Base-by-base conservation (phyloP, 768 basidiomycete species). In the Pisolithus tinctorius region DNA sequence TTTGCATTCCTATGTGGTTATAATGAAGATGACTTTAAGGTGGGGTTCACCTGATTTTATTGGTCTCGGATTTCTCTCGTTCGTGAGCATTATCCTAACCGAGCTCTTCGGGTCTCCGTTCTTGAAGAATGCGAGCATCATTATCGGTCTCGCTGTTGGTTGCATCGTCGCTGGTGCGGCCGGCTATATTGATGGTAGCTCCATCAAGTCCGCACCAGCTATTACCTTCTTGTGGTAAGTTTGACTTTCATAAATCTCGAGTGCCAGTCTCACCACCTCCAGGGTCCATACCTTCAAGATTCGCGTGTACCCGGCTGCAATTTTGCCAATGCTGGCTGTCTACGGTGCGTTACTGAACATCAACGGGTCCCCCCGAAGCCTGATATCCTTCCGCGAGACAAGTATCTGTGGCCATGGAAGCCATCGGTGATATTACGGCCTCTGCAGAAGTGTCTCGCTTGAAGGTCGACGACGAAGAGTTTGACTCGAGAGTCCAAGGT, bases 41-140 rank as follows among this genome's bases (percentile, higher is more conserved):
- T 93, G 87, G 86, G 90, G 87, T 8, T 84, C 84, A 0, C 83
- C 90, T 0, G 78, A 90, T 61, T 89, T 88, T 69, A 85, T 92
- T 44, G 90, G 91, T 4, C 78, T 94, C 26, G 91, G 91, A 0
- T 93, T 94, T 75, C 73, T 93, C 27, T 84, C 84, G 0, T 93
- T 92, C 67, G 60, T 82, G 45, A 74, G 79, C 9, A 91, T 91
- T 58, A 77, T 92, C 58, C 63, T 92, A 26, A 84, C 84, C 1
- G 89, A 93, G 63, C 67, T 92, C 17, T 88, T 91, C 56, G 91
- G 90, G 6, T 84, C 83, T 4, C 91, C 89, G 0, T 93, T 93
- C 72, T 66, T 93, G 61, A 86, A 86, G 69, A 91, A 90, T 58
- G 77, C 81, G 49, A 83, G 82, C 27, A 82, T 89, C 57, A 86